Evolutionary conservation across 2,329 filamentous ascomycete species (phyloP).

Genomic region (Pestalotiopsis sp.): DNA sequence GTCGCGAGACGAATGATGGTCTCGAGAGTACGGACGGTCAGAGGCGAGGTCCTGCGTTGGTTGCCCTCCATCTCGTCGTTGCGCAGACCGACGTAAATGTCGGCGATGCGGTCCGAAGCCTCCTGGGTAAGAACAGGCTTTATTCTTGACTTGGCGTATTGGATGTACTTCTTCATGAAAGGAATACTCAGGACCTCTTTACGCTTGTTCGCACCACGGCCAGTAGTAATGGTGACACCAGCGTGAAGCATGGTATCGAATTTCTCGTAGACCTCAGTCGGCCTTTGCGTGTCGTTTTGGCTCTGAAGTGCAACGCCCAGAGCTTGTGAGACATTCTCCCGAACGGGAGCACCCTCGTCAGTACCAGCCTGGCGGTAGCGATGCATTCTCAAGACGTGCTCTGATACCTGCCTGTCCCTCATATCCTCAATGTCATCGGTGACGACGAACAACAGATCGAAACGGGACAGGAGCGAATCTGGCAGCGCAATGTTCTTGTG

Average conservation of each 20-base stretch:
- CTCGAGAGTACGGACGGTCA: slow-evolving; percentile 96
- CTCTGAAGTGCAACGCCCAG: slow-evolving; percentile 86
- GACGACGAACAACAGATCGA: slow-evolving; percentile 95
- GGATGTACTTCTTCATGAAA: slow-evolving; percentile 99
- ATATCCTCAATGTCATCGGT: slow-evolving; percentile 98
- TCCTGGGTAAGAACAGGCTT: slow-evolving; percentile 90
- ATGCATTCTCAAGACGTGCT: slow-evolving; percentile 97
- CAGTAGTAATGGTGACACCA: slow-evolving; percentile 77
- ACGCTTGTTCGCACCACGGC: slow-evolving; percentile 74
- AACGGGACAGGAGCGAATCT: slow-evolving; percentile 95
- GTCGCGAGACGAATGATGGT: slow-evolving; percentile 98
- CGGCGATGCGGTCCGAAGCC: slow-evolving; percentile 87
- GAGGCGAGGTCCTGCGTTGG: slow-evolving; percentile 87
- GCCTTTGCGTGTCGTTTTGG: slow-evolving; percentile 70
- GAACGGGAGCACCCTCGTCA: slow-evolving; percentile 92
- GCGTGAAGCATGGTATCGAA: slow-evolving; percentile 95
- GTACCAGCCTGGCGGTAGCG: slow-evolving; percentile 89
- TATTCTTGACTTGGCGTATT: slow-evolving; percentile 91
- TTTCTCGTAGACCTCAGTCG: slow-evolving; percentile 93
- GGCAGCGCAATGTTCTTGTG: slow-evolving; percentile 98
- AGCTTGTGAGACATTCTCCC: slow-evolving; percentile 82
- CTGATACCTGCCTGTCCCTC: slow-evolving; percentile 86
- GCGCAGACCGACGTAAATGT: slow-evolving; percentile 87
- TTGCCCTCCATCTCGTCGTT: slow-evolving; percentile 97
- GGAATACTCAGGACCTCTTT: slow-evolving; percentile 92